Evolutionary conservation across 768 basidiomycete species (phyloP).

Genomic region (Boletus huronensis): DNA sequence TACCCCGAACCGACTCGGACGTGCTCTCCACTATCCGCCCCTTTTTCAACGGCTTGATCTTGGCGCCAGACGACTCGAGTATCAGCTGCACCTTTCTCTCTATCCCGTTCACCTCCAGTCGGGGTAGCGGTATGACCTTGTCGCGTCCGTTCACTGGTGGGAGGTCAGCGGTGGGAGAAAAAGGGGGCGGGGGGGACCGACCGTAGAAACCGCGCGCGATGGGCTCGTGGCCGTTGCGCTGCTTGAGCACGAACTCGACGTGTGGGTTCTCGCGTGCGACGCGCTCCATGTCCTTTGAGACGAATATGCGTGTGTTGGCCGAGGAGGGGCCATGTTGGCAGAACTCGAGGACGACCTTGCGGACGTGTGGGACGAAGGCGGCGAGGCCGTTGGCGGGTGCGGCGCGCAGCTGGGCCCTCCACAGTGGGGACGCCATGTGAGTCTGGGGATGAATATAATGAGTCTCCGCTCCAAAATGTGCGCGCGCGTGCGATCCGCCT

Average conservation of each 20-base stretch:
- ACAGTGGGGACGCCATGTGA: slow-evolving; percentile 42
- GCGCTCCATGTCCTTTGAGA: slow-evolving; percentile 57
- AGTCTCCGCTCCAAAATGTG: slow-evolving; percentile 17
- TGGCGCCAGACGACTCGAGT: slow-evolving; percentile 83
- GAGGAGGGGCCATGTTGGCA: slow-evolving; percentile 83
- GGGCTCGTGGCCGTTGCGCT: slow-evolving; percentile 72
- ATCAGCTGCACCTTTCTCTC: slow-evolving; percentile 77
- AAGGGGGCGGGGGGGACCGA: slow-evolving; percentile 27
- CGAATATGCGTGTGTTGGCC: slow-evolving; percentile 62
- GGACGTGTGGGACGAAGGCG: slow-evolving; percentile 71
- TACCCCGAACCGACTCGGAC: slow-evolving; percentile 78
- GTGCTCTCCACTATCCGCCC: slow-evolving; percentile 66
- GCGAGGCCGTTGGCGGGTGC: slow-evolving; percentile 70
- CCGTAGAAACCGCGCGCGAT: slow-evolving; percentile 83
- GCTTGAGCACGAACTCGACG: slow-evolving; percentile 80
- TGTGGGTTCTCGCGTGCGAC: slow-evolving; percentile 75
- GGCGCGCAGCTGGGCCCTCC: slow-evolving; percentile 50
- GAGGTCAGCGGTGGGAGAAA: slow-evolving; percentile 11
- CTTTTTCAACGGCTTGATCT: slow-evolving; percentile 76
- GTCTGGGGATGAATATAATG: slow-evolving; percentile 14
- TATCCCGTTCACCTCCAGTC: slow-evolving; percentile 69
- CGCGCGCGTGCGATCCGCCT: slow-evolving; percentile 21
- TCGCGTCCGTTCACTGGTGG: slow-evolving; percentile 78
- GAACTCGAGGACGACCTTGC: slow-evolving; percentile 86
- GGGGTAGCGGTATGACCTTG: slow-evolving; percentile 82